phyloP scores from a whole-genome alignment of 2,329 filamentous ascomycete species.

The Tolypocladium endophyticum region DNA sequence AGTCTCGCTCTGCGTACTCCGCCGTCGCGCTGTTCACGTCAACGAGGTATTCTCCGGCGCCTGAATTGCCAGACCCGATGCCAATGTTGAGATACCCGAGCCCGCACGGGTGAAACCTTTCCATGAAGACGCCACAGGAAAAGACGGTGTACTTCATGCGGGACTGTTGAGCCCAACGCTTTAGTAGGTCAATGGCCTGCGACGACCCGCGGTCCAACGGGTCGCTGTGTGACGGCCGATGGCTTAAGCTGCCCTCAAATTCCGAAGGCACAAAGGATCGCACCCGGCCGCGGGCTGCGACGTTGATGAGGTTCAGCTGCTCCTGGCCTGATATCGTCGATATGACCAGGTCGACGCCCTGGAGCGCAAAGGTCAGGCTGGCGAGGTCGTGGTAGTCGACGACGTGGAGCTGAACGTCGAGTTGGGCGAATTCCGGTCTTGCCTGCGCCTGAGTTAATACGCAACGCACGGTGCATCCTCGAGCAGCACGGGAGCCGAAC shows the following conservation, averaged over 20 bases:
- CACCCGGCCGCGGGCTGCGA: constrained; percentile 54
- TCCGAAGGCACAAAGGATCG: constrained; percentile 64
- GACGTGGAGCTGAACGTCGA: constrained; percentile 54
- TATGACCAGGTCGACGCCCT: constrained; percentile 63
- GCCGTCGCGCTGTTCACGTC: constrained; percentile 48
- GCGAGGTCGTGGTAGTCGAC: constrained; percentile 55
- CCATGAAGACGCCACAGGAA: constrained; percentile 66
- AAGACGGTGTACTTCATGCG: constrained; percentile 60
- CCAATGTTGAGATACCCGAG: constrained; percentile 51
- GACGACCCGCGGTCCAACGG: constrained; percentile 50
- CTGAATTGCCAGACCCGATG: constrained; percentile 36
- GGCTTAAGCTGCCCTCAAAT: constrained; percentile 55
- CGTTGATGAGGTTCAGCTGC: constrained; percentile 63
- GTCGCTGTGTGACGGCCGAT: constrained; percentile 40
- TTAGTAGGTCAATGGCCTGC: constrained; percentile 45
- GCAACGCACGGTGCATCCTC: not conserved
- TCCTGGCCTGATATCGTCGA: constrained; percentile 58
- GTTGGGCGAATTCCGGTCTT: constrained; percentile 41
- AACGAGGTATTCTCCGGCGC: constrained; percentile 56
- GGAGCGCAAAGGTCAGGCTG: constrained; percentile 53
- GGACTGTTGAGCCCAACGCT: constrained; percentile 37
- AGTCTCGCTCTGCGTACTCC: constrained; percentile 47
- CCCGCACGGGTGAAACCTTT: constrained; percentile 60
- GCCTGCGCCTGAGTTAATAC: constrained; percentile 25
- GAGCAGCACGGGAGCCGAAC: constrained; percentile 7